These are phyloP conservation scores for Mortierella sp. DNA, from an alignment of 371 early-diverging fungal species.

Conservation along the genomic window DNA sequence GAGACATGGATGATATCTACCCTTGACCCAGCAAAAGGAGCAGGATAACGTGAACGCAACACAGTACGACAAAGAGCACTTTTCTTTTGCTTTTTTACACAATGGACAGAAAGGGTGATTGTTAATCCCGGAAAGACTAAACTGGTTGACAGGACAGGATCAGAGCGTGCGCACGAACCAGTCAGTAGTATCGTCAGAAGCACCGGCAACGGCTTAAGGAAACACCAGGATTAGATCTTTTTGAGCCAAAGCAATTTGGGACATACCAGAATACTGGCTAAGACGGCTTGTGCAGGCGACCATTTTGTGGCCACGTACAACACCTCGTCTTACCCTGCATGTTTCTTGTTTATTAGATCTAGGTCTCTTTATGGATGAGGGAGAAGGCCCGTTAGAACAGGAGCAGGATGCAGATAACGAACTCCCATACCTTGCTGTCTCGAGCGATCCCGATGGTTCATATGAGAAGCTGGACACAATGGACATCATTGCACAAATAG, in stretches of 20 bases:
- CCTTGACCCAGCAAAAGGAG: no score
- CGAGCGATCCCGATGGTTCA: conserved; percentile 41
- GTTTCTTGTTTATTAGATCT: conserved; percentile 27
- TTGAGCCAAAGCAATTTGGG: no score
- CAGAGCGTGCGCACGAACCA: neutral
- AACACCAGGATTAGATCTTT: no score
- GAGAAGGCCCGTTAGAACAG: conserved; percentile 24
- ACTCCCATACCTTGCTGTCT: conserved; percentile 39
- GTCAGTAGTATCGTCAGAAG: neutral
- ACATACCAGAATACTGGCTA: no score
- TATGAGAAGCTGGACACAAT: conserved; percentile 50
- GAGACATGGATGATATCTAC: no score
- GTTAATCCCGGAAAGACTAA: neutral
- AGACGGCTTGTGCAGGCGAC: no score
- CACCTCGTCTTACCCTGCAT: neutral
- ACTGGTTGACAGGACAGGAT: neutral
- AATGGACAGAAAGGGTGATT: no score
- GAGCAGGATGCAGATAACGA: conserved; percentile 46
- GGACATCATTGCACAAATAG: conserved; percentile 43
- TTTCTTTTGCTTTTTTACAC: no score
- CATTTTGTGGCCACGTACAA: no score
- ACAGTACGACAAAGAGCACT: conserved; percentile 1
- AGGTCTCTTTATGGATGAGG: conserved; percentile 51
- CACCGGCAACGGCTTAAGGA: no score
- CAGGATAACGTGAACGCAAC: neutral